Evolutionary conservation across 257 asterid genomes (phyloP).

Genomic region (Eucommia ulmoides): DNA sequence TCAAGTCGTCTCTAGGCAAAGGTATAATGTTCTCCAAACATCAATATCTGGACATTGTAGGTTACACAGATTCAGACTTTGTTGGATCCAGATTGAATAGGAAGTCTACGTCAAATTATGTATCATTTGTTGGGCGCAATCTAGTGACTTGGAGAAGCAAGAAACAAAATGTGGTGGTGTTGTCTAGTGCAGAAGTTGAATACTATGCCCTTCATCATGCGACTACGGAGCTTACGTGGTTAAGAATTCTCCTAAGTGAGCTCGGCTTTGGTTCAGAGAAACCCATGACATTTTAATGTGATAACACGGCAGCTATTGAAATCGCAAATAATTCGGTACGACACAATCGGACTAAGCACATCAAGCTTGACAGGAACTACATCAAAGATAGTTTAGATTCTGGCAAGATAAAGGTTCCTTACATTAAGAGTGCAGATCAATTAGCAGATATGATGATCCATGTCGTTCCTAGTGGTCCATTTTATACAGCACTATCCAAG

Average conservation of each 20-base stretch:
- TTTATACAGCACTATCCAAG: neutral
- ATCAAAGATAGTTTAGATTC: neutral
- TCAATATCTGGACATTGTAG: neutral
- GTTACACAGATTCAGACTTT: neutral
- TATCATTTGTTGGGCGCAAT: slow-evolving; percentile 1
- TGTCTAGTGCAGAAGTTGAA: neutral
- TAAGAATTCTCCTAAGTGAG: neutral
- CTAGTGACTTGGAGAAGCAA: neutral
- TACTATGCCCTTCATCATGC: neutral
- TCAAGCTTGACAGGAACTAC: neutral
- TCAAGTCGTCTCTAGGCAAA: neutral
- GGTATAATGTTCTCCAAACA: neutral
- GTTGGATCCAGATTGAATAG: neutral
- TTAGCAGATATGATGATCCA: neutral
- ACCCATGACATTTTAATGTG: neutral
- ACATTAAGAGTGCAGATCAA: too few species aligned
- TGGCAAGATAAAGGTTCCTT: too few species aligned
- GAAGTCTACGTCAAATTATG: neutral
- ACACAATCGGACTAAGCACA: neutral
- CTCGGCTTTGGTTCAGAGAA: neutral
- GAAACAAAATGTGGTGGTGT: neutral
- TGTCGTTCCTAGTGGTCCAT: neutral
- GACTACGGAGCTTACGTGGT: neutral
- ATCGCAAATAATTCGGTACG: neutral
- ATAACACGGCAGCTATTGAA: neutral